Evolutionary conservation across 106 monocot genomes (phyloP), one percentile per base, ranked within the genome.

Genomic region (Posidonia australis): DNA sequence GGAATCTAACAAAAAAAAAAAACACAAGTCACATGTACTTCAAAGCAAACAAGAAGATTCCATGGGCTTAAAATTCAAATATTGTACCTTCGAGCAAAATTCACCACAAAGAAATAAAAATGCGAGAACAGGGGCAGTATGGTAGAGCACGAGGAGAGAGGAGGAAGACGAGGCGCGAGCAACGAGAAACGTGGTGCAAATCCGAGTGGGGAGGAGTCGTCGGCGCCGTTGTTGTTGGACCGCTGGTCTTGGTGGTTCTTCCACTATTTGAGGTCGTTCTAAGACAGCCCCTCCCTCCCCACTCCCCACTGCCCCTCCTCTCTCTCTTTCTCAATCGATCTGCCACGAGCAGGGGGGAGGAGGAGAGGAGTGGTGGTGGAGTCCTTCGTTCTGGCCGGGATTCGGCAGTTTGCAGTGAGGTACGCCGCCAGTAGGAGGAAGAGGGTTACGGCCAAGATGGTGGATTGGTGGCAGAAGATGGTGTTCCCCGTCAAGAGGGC

Each of bases 401-500:
- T 24, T 6, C 10, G 63, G 45, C 5, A 13, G 21, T 13, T 63
- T 5, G 46, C 11, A 9, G 63, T 63, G 63, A 44, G 44, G 42
- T 46, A 46, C 63, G 46, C 45, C 63, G 45, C 41, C 44, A 46
- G 24, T 11, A 46, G 69, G 56, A 58, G 59, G 31, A 70, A 22
- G 61, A 31, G 48, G 49, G 30, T 27, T 3, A 9, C 32, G 19
- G 23, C 27, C 10, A 23, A 69, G 4, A 43, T 31, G 44, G 71
- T 68, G 67, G 61, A 46, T 0, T 70, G 51, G 75, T 76, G 75
- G 68, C 36, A 31, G 16, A 76, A 61, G 63, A 32, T 76, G 54
- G 63, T 41, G 5, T 71, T 72, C 48, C 72, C 76, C 68, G 56
- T 81, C 2, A 67, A 67, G 19, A 46, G 76, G 2, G 76, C 61